Conservation (phyloP, 2,329 filamentous ascomycete genomes). For the Diaporthe caulivora region DNA sequence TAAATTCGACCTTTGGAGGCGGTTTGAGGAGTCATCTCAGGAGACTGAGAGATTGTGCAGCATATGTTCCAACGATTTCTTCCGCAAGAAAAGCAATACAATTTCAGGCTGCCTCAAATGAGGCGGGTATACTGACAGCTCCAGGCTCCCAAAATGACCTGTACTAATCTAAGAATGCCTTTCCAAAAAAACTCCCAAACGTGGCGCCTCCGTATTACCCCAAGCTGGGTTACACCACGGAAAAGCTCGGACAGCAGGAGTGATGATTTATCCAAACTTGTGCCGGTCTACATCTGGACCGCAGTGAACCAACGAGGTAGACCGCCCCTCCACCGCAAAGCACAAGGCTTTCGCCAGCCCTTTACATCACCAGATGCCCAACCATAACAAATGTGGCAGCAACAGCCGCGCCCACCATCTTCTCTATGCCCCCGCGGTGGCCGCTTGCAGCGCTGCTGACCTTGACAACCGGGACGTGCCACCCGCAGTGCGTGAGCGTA, state of each 20-base stretch:
- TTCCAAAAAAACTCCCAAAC: no score
- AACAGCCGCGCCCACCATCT: not conserved
- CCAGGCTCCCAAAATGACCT: slow-evolving; percentile 26
- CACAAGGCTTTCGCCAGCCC: not conserved
- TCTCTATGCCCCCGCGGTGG: slow-evolving; percentile 22
- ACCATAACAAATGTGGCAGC: slow-evolving; percentile 13
- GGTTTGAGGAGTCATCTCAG: no score
- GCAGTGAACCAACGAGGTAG: no score
- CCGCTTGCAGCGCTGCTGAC: slow-evolving; percentile 8
- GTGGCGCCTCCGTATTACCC: not conserved
- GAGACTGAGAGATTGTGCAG: no score
- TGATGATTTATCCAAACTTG: no score
- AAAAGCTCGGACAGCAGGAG: no score
- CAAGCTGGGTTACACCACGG: no score
- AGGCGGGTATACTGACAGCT: slow-evolving; percentile 39
- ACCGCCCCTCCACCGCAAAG: not conserved
- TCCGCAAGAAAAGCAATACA: not conserved
- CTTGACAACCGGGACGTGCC: slow-evolving; percentile 53
- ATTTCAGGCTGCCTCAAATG: slow-evolving; percentile 32
- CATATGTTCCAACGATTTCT: not conserved
- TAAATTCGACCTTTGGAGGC: no score
- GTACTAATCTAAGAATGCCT: not conserved
- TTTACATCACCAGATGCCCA: not conserved
- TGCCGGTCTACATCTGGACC: no score
- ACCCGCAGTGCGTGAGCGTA: slow-evolving; percentile 52